phyloP scores from a whole-genome alignment of 495 filamentous ascomycete genomes.

The Elaphomyces granulatus region DNA sequence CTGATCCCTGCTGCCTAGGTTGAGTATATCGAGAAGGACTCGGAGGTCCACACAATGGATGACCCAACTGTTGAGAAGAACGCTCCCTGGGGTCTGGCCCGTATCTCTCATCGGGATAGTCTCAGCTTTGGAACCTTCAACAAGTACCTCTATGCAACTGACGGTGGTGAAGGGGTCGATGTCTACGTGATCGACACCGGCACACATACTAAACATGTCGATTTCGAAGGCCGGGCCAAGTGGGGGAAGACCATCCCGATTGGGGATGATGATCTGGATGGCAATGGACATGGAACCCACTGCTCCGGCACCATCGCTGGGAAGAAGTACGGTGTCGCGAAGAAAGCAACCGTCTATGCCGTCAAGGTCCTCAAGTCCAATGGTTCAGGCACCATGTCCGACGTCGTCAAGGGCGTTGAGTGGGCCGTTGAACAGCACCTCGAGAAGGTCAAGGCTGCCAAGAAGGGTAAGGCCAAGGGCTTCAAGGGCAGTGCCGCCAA shows the following conservation, averaged over 20 bases:
- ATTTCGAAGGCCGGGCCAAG: conserved; percentile 87
- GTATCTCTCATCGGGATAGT: conserved; percentile 85
- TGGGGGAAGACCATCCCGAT: conserved; percentile 95
- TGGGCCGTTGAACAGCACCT: conserved; percentile 73
- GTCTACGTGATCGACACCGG: conserved; percentile 98
- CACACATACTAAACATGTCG: conserved; percentile 83
- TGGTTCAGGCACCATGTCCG: conserved; percentile 95
- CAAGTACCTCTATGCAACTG: conserved; percentile 87
- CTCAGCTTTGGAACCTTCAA: conserved; percentile 88
- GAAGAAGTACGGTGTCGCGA: conserved; percentile 98
- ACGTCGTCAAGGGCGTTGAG: conserved; percentile 97
- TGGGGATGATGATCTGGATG: conserved; percentile 76
- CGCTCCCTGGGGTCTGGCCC: conserved; percentile 93
- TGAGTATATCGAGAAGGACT: conserved; percentile 91
- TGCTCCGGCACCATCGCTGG: conserved; percentile 96
- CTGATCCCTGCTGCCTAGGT: conserved; percentile 41
- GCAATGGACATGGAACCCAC: conserved; percentile 98
- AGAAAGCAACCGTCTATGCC: conserved; percentile 92
- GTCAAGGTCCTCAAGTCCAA: conserved; percentile 98
- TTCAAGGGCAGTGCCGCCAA: conserved; percentile 99
- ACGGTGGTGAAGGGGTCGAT: conserved; percentile 95
- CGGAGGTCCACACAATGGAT: conserved; percentile 67
- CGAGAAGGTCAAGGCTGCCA: conserved; percentile 57
- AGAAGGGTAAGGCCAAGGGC: conserved; percentile 68
- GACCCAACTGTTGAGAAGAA: conserved; percentile 59